These are phyloP conservation scores for Solanum peruvianum DNA, from an alignment of 257 asterid genomes.

Conservation along the genomic window DNA sequence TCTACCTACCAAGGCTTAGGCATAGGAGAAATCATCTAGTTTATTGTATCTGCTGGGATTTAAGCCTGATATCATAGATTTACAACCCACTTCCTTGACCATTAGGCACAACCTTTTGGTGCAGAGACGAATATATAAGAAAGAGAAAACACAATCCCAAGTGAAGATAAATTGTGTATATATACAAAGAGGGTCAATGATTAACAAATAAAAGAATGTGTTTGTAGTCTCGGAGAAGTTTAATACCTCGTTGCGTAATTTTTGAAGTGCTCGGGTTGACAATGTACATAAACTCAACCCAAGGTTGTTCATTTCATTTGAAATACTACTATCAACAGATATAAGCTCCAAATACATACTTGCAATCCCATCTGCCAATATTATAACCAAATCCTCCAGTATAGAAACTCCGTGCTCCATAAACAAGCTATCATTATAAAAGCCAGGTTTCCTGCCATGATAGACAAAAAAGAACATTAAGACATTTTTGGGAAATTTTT, in stretches of 20 bases:
- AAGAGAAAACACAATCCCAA: not conserved
- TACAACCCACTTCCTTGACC: not conserved
- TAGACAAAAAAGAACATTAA: not conserved
- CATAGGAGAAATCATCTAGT: not conserved
- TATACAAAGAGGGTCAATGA: not conserved
- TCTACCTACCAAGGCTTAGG: not conserved
- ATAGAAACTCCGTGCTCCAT: constrained; percentile 57
- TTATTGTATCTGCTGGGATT: not conserved
- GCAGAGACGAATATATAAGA: not conserved
- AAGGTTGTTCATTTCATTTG: constrained; percentile 28
- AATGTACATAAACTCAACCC: constrained; percentile 30
- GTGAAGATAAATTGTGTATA: not conserved
- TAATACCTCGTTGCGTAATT: constrained; percentile 36
- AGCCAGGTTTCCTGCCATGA: constrained; percentile 48
- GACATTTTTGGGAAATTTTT: not conserved
- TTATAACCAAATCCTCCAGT: constrained; percentile 80
- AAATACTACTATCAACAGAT: constrained; percentile 75
- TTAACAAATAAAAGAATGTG: not conserved
- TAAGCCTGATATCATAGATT: not conserved
- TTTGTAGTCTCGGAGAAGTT: not conserved
- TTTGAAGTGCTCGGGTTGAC: constrained; percentile 45
- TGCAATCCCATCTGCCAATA: constrained; percentile 84
- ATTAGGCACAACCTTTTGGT: not conserved
- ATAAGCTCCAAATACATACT: constrained; percentile 94
- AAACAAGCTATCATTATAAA: constrained; percentile 52